Percentiles rank a stretch among this genome's conserved stretches.
phyloP scores from a whole-genome alignment of 768 basidiomycete genomes.

The Termitomyces sp. region DNA sequence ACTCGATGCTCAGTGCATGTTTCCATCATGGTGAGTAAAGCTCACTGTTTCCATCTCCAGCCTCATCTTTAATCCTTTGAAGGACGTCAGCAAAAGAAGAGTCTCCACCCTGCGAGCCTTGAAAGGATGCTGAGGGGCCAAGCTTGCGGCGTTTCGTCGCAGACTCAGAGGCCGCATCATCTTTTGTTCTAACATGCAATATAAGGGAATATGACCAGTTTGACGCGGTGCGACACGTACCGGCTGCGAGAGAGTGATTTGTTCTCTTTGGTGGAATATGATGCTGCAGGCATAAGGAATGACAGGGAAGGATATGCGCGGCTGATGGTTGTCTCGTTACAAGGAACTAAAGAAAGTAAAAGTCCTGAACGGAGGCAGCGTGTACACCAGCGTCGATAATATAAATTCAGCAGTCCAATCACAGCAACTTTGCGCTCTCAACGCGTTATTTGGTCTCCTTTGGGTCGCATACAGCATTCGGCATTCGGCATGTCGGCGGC shows the following conservation, averaged over 20 bases:
- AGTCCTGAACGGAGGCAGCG: neutral
- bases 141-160: constrained; percentile 53
- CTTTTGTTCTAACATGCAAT: constrained; percentile 16
- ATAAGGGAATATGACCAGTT: constrained; percentile 5
- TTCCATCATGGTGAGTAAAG: neutral
- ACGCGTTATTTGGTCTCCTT: constrained; percentile 16
- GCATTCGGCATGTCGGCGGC: neutral
- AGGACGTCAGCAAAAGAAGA: constrained; percentile 62
- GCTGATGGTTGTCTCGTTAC: no score
- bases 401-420: neutral
- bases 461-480: neutral
- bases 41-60: constrained; percentile 38
- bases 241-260: constrained; percentile 23
- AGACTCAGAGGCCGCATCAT: constrained; percentile 27
- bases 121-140: constrained; percentile 29
- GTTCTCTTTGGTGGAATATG: constrained; percentile 22
- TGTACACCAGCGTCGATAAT: neutral
- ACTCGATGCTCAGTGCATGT: neutral
- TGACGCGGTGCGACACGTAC: constrained; percentile 24
- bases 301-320: neutral
- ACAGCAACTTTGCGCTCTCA: neutral
- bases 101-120: constrained; percentile 33
- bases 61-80: constrained; percentile 53
- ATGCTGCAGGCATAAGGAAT: constrained; percentile 9
- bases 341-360: neutral